Evolutionary conservation across 2,329 filamentous ascomycete genomes (phyloP), one percentile per base, ranked within the genome.

Genomic region (Neodidymelliopsis sp.): DNA sequence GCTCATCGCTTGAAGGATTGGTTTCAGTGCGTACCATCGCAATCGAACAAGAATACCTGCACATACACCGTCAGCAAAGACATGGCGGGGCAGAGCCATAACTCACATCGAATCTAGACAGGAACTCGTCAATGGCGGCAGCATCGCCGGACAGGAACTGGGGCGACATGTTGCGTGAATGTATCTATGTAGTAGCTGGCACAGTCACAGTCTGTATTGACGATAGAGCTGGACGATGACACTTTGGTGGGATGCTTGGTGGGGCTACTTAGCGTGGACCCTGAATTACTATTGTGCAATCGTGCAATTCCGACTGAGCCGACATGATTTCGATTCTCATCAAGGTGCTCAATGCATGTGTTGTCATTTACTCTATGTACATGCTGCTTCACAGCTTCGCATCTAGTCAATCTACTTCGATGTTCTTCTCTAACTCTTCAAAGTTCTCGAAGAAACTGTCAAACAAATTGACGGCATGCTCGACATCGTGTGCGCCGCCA

Each of bases 31-130:
- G 43, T 79, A 96, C 93, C 94, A 84, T 99, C 94, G 76, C 94
- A 99, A 72, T 99, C 94, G 67, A 99, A 90, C 10, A 99, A 80
- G 69, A 99, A 97, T 25, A 90, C 86, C 91, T 96, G 34, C 51
- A 35, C 15, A 11, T 36, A 20, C n/a, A 12, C 45, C 44, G 66
- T 67, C 42, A 70, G 60, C 49, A 30, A n/a, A 12, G 44, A 9
- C 16, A 15, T 40, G 28, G 33, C 20, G 41, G 38, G 16, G 24
- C 24, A 36, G 27, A 27, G 23, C 10, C 15, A 19, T 6, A 2
- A 80, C 91, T 76, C 76, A 96, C 94, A 79, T 99, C 94, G 69
- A 97, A 99, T 69, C 85, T 85, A 75, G 90, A 87, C 53, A 99
- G 79, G 71, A 99, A 99, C 40, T 88, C 86, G 38, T 87, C 83